Percentiles rank a stretch among this genome's conserved stretches.
These are phyloP conservation scores for Penicillium brasilianum DNA, from an alignment of 2,329 filamentous ascomycete genomes.

Conservation along the genomic window DNA sequence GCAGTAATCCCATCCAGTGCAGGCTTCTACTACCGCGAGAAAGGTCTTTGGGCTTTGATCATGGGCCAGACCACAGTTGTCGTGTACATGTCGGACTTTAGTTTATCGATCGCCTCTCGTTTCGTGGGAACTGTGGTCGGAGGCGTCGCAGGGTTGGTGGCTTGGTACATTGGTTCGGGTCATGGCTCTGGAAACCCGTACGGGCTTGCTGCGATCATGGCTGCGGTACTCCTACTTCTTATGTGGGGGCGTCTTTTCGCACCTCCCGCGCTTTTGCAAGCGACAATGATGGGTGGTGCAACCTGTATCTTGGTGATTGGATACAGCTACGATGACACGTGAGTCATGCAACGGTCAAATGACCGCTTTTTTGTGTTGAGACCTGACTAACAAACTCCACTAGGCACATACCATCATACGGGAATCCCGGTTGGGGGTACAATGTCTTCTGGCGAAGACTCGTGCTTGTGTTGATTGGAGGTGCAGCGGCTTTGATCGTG, in stretches of 20 bases:
- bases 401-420: conserved; percentile 51
- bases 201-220: conserved; percentile 53
- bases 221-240: conserved; percentile 37
- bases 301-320: conserved; percentile 54
- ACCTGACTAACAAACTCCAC: conserved; percentile 4
- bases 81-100: conserved; percentile 59
- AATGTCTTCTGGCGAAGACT: conserved; percentile 56
- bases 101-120: conserved; percentile 52
- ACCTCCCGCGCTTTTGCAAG: conserved; percentile 37
- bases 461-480: conserved; percentile 52
- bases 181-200: conserved; percentile 56
- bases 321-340: conserved; percentile 54
- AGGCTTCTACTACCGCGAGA: conserved; percentile 59
- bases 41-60: conserved; percentile 59
- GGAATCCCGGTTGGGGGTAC: conserved; percentile 55
- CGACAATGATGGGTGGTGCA: conserved; percentile 47
- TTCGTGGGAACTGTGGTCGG: conserved; percentile 53
- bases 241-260: conserved; percentile 46
- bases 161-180: conserved; percentile 60
- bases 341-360: conserved; percentile 12
- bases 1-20: conserved; percentile 50
- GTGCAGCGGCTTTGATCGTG: conserved; percentile 51
- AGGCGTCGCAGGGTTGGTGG: conserved; percentile 53
- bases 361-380: neutral
- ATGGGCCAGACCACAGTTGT: conserved; percentile 57